Evolutionary conservation across 345 rosid genomes (phyloP).

Genomic region (Eucalyptus viminalis): DNA sequence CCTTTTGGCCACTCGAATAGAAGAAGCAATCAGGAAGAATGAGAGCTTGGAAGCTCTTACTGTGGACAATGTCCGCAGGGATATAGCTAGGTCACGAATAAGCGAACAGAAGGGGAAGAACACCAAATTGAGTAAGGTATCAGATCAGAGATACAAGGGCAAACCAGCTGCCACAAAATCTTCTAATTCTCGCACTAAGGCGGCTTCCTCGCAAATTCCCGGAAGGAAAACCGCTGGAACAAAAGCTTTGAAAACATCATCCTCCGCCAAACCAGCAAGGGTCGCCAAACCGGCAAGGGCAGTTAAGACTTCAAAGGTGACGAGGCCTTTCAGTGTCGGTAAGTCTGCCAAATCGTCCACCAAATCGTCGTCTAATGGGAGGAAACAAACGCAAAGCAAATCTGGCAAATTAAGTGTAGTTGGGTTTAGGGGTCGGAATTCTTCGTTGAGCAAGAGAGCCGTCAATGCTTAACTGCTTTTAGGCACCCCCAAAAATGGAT

Average conservation of each 20-base stretch:
- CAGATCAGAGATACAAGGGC: conserved; percentile 12
- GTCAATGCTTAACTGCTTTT: conserved; percentile 18
- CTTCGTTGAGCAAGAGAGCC: conserved; percentile 29
- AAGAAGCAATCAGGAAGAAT: conserved; percentile 72
- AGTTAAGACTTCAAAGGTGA: not conserved
- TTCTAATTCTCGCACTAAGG: conserved; percentile 2
- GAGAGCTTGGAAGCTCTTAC: conserved; percentile 81
- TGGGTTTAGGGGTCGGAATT: conserved; percentile 57
- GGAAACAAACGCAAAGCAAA: conserved; percentile 2
- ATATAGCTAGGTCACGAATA: conserved; percentile 52
- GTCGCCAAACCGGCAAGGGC: conserved; percentile 22
- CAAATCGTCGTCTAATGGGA: not conserved
- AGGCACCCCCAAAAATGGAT: not conserved
- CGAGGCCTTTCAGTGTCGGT: not conserved
- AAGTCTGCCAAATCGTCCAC: not conserved
- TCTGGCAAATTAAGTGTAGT: conserved; percentile 54
- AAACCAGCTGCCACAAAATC: conserved; percentile 9
- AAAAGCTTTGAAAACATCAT: conserved; percentile 20
- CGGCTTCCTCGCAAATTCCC: not conserved
- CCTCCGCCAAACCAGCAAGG: conserved; percentile 26
- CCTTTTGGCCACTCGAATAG: conserved; percentile 52
- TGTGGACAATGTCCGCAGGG: conserved; percentile 47
- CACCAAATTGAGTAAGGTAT: conserved; percentile 6
- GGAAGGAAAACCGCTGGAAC: conserved; percentile 15
- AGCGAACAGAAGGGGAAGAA: conserved; percentile 49